Evolutionary conservation across 805 yeast species (phyloP).

Genomic region (Yamadazyma sp.): DNA sequence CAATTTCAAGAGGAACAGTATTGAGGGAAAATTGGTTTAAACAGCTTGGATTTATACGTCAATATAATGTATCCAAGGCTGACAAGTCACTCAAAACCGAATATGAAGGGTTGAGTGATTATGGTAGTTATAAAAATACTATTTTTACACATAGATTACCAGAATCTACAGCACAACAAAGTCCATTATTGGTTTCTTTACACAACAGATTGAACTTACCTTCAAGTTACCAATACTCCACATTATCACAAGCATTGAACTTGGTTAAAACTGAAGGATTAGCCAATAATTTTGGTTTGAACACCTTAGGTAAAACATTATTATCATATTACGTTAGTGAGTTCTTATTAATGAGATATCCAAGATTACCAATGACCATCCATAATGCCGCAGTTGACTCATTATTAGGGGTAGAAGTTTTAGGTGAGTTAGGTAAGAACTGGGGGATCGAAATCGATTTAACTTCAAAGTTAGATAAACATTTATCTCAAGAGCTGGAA

Average conservation of each 20-base stretch:
- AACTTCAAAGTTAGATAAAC: slow-evolving; percentile 60
- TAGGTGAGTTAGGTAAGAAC: slow-evolving; percentile 61
- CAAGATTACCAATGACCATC: slow-evolving; percentile 83
- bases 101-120: slow-evolving; percentile 32
- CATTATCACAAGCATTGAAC: slow-evolving; percentile 79
- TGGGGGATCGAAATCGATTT: slow-evolving; percentile 91
- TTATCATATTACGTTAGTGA: slow-evolving; percentile 75
- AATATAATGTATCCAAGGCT: slow-evolving; percentile 20
- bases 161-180: slow-evolving; percentile 47
- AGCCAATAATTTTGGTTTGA: slow-evolving; percentile 74
- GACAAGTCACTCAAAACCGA: slow-evolving; percentile 27
- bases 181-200: slow-evolving; percentile 74
- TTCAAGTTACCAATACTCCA: slow-evolving; percentile 50
- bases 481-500: slow-evolving; percentile 65
- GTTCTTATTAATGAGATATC: slow-evolving; percentile 70
- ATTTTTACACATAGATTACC: slow-evolving; percentile 45
- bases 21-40: not conserved
- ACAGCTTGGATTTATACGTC: not conserved
- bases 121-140: slow-evolving; percentile 39
- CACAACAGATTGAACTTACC: slow-evolving; percentile 76
- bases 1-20: not conserved
- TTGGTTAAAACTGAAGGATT: slow-evolving; percentile 46
- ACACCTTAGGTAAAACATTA: slow-evolving; percentile 77
- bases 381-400: slow-evolving; percentile 74
- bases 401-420: slow-evolving; percentile 63